A percentile compares a stretch with the other conserved stretches of the same genome.
phyloP scores from a whole-genome alignment of 2,329 filamentous ascomycete species.

The Aspergillus aculeatus region DNA sequence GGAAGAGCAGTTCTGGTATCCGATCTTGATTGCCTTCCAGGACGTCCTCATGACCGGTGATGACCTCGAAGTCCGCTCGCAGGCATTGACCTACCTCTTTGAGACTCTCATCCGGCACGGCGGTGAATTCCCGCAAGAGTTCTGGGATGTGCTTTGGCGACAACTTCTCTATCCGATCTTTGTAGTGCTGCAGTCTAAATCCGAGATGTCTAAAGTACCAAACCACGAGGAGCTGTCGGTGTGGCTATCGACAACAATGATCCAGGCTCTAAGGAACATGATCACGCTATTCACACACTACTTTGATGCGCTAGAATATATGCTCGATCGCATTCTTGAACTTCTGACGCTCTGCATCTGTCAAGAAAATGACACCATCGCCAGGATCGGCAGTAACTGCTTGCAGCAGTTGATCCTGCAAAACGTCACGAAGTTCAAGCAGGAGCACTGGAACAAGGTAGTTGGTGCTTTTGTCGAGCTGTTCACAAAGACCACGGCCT shows the following conservation, averaged over 20 bases:
- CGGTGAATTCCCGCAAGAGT: slow-evolving; percentile 84
- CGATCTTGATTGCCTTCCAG: slow-evolving; percentile 95
- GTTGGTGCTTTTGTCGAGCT: slow-evolving; percentile 94
- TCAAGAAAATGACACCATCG: slow-evolving; percentile 98
- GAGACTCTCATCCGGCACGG: slow-evolving; percentile 88
- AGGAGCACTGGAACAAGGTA: slow-evolving; percentile 88
- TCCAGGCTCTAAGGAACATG: slow-evolving; percentile 96
- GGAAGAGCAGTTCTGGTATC: slow-evolving; percentile 98
- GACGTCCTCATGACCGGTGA: slow-evolving; percentile 99
- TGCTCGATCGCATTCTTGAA: slow-evolving; percentile 96
- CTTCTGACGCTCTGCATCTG: slow-evolving; percentile 94
- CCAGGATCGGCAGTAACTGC: slow-evolving; percentile 96
- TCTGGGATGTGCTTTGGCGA: slow-evolving; percentile 98
- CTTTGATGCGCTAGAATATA: slow-evolving; percentile 92
- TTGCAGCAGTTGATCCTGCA: slow-evolving; percentile 94
- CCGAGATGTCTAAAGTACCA: slow-evolving; percentile 91
- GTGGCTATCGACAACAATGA: slow-evolving; percentile 99
- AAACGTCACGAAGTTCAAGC: slow-evolving; percentile 87
- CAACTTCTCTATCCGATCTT: slow-evolving; percentile 98
- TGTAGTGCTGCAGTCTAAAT: slow-evolving; percentile 92
- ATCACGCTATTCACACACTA: slow-evolving; percentile 99
- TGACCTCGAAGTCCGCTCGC: slow-evolving; percentile 88
- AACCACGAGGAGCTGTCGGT: slow-evolving; percentile 97
- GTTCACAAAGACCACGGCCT: slow-evolving; percentile 90
- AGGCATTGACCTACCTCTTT: slow-evolving; percentile 92